A percentile compares a stretch with the other conserved stretches of the same genome.
Evolutionary conservation across 2,329 filamentous ascomycete species (phyloP).

Genomic region (Ustilaginoidea virens): DNA sequence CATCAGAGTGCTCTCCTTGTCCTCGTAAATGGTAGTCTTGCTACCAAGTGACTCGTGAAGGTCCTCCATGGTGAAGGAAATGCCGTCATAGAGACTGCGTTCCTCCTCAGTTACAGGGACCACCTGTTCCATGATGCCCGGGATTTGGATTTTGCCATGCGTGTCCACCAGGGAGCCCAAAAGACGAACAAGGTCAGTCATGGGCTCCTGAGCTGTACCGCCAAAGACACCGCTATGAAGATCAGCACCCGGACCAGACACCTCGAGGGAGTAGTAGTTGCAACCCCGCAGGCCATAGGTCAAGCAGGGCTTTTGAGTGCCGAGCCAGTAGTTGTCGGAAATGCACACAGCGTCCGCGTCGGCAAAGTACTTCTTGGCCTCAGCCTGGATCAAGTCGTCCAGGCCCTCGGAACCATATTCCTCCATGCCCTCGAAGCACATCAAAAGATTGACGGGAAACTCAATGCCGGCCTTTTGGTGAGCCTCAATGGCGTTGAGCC

Average conservation of each 20-base stretch:
- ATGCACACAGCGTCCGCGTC: constrained; percentile 95
- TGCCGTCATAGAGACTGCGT: constrained; percentile 71
- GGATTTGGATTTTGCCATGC: constrained; percentile 82
- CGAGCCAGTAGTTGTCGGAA: constrained; percentile 99
- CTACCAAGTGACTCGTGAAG: constrained; percentile 84
- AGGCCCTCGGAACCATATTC: constrained; percentile 95
- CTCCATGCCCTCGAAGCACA: constrained; percentile 99
- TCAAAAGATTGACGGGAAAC: constrained; percentile 92
- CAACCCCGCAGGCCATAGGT: constrained; percentile 94
- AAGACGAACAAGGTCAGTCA: constrained; percentile 84
- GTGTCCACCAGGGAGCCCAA: constrained; percentile 76
- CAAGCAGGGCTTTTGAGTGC: constrained; percentile 93
- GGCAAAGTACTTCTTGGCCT: constrained; percentile 89
- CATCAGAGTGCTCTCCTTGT: constrained; percentile 90
- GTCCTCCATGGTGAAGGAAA: constrained; percentile 93
- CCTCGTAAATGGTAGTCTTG: constrained; percentile 70
- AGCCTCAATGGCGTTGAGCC: constrained; percentile 95
- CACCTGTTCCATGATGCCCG: constrained; percentile 88
- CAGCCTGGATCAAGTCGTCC: constrained; percentile 82
- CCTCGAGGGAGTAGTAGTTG: constrained; percentile 92
- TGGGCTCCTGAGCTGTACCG: constrained; percentile 91
- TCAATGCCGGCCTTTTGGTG: constrained; percentile 91
- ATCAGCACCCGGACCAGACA: constrained; percentile 84
- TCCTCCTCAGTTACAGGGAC: constrained; percentile 79
- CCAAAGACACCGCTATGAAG: constrained; percentile 96